Conservation (phyloP, 2,329 filamentous ascomycete genomes). For the Domatiomyces catenatus region DNA sequence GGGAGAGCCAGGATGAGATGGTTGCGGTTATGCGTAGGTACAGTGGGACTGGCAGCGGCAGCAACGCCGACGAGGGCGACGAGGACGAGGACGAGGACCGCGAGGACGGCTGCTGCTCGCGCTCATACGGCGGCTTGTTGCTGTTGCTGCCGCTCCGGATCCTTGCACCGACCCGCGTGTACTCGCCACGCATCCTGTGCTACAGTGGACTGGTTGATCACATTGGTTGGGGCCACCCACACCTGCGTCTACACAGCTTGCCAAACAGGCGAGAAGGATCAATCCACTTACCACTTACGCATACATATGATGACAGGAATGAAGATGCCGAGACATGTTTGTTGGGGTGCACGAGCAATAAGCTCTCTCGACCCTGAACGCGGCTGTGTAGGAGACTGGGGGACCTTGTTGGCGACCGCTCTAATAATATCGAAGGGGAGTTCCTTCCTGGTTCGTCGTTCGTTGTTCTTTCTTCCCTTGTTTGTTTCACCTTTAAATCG, state of each 20-base stretch:
- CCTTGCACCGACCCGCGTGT: background rate
- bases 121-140: background rate
- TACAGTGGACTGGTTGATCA: background rate
- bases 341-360: background rate
- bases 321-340: background rate
- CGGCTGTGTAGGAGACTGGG: background rate
- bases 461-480: too few species aligned
- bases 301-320: background rate
- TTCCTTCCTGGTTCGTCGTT: too few species aligned
- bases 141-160: background rate
- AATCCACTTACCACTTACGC: background rate
- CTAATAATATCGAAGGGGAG: too few species aligned
- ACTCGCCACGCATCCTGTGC: background rate
- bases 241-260: background rate
- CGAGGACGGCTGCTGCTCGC: background rate
- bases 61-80: background rate
- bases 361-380: background rate
- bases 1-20: conserved; percentile 13
- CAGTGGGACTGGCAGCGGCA: conserved; percentile 4
- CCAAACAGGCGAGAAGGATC: background rate
- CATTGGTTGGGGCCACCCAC: background rate
- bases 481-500: too few species aligned
- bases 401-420: background rate
- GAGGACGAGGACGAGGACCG: too few species aligned
- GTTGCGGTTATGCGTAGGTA: conserved; percentile 11